Evolutionary conservation across 192 early-diverging fungal genomes (phyloP), one percentile per base, ranked within the genome.

Genomic region (Backusella parvicylindrica): DNA sequence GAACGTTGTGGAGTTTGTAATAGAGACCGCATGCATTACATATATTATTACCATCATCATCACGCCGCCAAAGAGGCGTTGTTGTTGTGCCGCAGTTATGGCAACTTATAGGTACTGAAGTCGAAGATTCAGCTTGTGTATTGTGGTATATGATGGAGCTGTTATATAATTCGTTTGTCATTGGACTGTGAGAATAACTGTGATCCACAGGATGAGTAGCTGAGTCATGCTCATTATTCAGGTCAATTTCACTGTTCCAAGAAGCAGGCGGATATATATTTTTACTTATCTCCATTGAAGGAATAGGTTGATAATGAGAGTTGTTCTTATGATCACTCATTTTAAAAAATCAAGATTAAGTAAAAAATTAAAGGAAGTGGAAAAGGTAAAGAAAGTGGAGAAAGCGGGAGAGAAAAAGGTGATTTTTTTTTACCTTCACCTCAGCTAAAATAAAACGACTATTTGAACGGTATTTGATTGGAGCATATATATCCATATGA

Each of bases 11-110:
- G 35, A 94, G 88, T 75, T 91, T 92, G 76, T 86, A 95, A 81
- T 97, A 96, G 56, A 97, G 84, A 0, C 96, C 96, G 75, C 95
- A 97, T 23, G 95, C 94, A 79, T 96, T 96, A 83, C 95, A 96
- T 50, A 94, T 89, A 64, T 86, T 78, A 35, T 93, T 88, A 49
- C 91, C 92, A 3, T 83, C 82, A 23, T 81, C 79, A 75, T 92
- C 89, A 50, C 92, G 84, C 64, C 93, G 81, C 93, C 93, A 94
- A 1, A 93, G 84, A 3, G 93, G 92, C 1, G 94, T 89, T 28
- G 78, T 75, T 43, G 85, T 87, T 23, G 84, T 89, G 6, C 83
- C 82, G 76, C 94, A 95, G 80, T 94, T 94, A 80, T 84, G 87
- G 78, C 91, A 90, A 11, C 64, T 66, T 66, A 35, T 66, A 35